Evolutionary conservation across 345 rosid species (phyloP).

Genomic region (Angophora floribunda): DNA sequence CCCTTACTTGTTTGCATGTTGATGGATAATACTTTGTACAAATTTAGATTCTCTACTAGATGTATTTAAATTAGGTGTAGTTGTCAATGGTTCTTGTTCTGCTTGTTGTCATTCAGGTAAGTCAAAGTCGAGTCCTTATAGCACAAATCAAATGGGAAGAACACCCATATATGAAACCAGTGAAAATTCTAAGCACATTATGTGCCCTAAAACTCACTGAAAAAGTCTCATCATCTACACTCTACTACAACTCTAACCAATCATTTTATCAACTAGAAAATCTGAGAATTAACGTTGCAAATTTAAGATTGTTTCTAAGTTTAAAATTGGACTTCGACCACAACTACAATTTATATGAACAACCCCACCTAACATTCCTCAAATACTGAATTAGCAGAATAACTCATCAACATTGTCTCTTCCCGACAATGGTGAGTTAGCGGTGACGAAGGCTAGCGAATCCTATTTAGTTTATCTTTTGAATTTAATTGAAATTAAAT

Average conservation of each 20-base stretch:
- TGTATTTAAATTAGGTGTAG: too few relatives aligned
- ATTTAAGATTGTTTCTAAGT: too few relatives aligned
- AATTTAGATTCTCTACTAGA: too few relatives aligned
- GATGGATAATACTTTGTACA: too few relatives aligned
- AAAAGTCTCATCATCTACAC: background rate
- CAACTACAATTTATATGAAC: background rate
- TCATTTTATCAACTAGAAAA: background rate
- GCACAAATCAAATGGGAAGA: background rate
- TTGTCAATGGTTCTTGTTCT: too few relatives aligned
- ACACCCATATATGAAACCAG: background rate
- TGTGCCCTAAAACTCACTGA: background rate
- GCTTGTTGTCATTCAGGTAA: background rate
- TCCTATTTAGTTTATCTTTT: too few relatives aligned
- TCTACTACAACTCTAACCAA: background rate
- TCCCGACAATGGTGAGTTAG: too few relatives aligned
- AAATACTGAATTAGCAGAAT: too few relatives aligned
- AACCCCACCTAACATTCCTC: background rate
- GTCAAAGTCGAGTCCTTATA: background rate
- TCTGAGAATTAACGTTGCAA: background rate
- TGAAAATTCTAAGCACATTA: background rate
- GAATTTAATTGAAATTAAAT: too few relatives aligned
- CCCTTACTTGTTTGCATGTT: too few relatives aligned
- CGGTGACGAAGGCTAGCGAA: too few relatives aligned
- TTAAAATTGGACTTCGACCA: background rate
- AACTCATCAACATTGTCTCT: background rate